Evolutionary conservation across 2,329 filamentous ascomycete species (phyloP).

Genomic region (Byssothecium circinans): DNA sequence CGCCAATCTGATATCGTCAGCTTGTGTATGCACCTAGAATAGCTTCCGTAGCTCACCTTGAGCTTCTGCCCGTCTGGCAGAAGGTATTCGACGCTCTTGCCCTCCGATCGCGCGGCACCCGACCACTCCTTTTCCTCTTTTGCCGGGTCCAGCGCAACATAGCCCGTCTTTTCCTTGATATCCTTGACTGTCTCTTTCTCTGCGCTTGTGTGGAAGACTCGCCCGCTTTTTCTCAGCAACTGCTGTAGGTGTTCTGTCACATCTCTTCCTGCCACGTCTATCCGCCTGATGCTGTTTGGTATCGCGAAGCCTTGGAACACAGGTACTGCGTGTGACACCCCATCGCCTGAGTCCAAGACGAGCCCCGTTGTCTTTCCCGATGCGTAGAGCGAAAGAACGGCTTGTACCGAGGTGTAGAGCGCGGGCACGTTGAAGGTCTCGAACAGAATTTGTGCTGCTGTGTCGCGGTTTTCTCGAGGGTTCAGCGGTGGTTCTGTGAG

Average conservation of each 20-base stretch:
- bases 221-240: slow-evolving; percentile 85
- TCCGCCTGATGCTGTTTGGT: slow-evolving; percentile 89
- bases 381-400: slow-evolving; percentile 92
- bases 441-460: slow-evolving; percentile 94
- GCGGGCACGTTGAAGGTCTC: slow-evolving; percentile 99
- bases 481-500: slow-evolving; percentile 96
- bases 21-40: slow-evolving; percentile 6
- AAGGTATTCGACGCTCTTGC: slow-evolving; percentile 81
- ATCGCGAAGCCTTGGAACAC: slow-evolving; percentile 98
- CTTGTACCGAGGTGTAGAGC: slow-evolving; percentile 95
- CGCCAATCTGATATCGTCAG: slow-evolving; percentile 67
- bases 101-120: slow-evolving; percentile 71
- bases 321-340: slow-evolving; percentile 94
- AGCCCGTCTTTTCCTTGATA: slow-evolving; percentile 94
- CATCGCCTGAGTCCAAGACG: slow-evolving; percentile 92
- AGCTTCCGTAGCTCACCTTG: slow-evolving; percentile 62
- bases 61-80: slow-evolving; percentile 92
- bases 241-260: slow-evolving; percentile 95
- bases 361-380: slow-evolving; percentile 95
- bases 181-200: slow-evolving; percentile 98
- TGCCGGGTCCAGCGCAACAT: slow-evolving; percentile 85
- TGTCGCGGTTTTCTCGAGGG: slow-evolving; percentile 92
- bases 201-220: slow-evolving; percentile 94
- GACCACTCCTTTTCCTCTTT: slow-evolving; percentile 97
- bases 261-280: slow-evolving; percentile 94